Percentiles rank a stretch among this genome's conserved stretches.
Conservation (phyloP, 192 early-diverging fungal genomes). For the Backusella tarrabulga region DNA sequence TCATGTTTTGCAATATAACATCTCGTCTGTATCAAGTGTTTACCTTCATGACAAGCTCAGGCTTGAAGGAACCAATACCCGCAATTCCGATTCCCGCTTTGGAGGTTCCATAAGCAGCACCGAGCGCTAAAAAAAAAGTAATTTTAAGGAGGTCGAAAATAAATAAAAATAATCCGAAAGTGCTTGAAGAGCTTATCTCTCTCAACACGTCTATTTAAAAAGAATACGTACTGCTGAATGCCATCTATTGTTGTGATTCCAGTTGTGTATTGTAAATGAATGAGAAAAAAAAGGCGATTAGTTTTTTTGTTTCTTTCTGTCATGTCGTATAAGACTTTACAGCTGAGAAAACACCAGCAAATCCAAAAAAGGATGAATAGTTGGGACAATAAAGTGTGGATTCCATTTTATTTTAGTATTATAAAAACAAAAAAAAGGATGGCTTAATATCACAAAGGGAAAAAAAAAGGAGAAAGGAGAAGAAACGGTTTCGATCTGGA, state of each 20-base stretch:
- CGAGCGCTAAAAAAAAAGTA: conserved; percentile 53
- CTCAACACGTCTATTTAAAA: neutral
- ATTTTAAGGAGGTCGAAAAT: no score
- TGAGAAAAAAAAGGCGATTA: neutral
- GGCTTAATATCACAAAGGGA: no score
- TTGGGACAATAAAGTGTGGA: conserved; percentile 60
- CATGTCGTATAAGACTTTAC: conserved; percentile 42
- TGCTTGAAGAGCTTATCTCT: neutral
- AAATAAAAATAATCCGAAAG: neutral
- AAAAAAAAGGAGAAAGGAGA: no score
- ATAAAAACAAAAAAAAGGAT: no score
- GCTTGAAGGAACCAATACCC: conserved; percentile 81
- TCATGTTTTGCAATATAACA: no score
- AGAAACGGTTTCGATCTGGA: no score
- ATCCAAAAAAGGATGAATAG: conserved; percentile 95
- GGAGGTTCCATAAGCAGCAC: conserved; percentile 91
- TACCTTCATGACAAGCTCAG: conserved; percentile 82
- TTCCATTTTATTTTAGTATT: neutral
- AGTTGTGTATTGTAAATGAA: neutral
- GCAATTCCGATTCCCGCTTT: conserved; percentile 89
- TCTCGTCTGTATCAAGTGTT: neutral
- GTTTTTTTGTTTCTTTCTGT: neutral
- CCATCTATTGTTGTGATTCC: conserved; percentile 17
- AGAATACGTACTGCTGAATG: conserved; percentile 21
- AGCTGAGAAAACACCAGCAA: conserved; percentile 87